Conservation (phyloP, 495 filamentous ascomycete genomes). For the Articulospora tetracladia region DNA sequence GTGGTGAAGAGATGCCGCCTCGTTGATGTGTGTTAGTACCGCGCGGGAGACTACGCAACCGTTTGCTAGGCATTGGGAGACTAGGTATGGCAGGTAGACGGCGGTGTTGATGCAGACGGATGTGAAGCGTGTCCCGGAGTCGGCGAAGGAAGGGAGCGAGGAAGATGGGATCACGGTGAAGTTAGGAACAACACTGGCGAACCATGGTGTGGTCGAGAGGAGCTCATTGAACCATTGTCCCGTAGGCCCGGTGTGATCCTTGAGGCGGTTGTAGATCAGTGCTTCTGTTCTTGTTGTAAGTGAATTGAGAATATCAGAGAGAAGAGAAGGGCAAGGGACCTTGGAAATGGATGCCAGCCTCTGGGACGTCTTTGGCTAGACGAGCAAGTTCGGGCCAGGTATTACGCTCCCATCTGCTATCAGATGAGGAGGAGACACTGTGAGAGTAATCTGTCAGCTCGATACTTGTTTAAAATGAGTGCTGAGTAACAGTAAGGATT, state of each 20-base stretch:
- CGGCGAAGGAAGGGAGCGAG: slow-evolving; percentile 55
- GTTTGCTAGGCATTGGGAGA: slow-evolving; percentile 66
- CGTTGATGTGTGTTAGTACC: slow-evolving; percentile 61
- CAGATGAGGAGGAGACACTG: slow-evolving; percentile 13
- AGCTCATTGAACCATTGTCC: slow-evolving; percentile 50
- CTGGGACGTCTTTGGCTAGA: slow-evolving; percentile 68
- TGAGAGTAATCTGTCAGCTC: neutral
- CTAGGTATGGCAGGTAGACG: slow-evolving; percentile 81
- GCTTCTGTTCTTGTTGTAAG: slow-evolving; percentile 35
- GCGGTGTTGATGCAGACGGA: slow-evolving; percentile 91
- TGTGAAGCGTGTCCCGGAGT: slow-evolving; percentile 68
- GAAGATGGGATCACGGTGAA: slow-evolving; percentile 52
- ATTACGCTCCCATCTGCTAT: slow-evolving; percentile 55
- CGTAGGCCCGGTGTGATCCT: slow-evolving; percentile 46
- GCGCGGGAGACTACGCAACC: slow-evolving; percentile 63
- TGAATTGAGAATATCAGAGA: neutral
- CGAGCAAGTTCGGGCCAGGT: slow-evolving; percentile 65
- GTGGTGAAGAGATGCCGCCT: slow-evolving; percentile 64
- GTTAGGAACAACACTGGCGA: slow-evolving; percentile 68
- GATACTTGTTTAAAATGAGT: neutral
- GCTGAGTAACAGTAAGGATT: neutral
- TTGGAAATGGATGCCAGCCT: slow-evolving; percentile 88
- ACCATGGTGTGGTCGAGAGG: slow-evolving; percentile 74
- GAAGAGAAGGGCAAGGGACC: slow-evolving; percentile 26
- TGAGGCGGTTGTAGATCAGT: slow-evolving; percentile 59